Conservation (phyloP, 2,329 filamentous ascomycete species). For the Cytospora piceicola region DNA sequence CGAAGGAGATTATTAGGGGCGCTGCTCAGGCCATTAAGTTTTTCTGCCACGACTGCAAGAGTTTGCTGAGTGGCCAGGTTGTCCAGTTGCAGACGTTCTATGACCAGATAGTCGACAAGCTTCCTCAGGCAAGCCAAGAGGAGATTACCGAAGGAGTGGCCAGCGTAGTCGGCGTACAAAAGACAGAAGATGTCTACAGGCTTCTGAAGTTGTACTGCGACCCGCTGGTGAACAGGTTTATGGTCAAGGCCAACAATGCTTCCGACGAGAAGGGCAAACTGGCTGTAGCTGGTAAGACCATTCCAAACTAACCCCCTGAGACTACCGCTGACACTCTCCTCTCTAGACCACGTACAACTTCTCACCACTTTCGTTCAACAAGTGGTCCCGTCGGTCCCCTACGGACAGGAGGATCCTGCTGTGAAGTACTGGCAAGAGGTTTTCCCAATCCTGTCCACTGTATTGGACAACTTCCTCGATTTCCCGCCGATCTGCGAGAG, state of each 20-base stretch:
- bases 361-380: slow-evolving; percentile 87
- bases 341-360: slow-evolving; percentile 80
- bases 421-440: slow-evolving; percentile 97
- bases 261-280: slow-evolving; percentile 77
- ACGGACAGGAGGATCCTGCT: slow-evolving; percentile 78
- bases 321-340: slow-evolving; percentile 30
- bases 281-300: slow-evolving; percentile 73
- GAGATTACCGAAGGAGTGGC: slow-evolving; percentile 96
- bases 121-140: slow-evolving; percentile 86
- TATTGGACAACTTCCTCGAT: slow-evolving; percentile 83
- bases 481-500: slow-evolving; percentile 91
- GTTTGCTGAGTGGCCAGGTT: slow-evolving; percentile 81
- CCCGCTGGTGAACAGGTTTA: slow-evolving; percentile 82
- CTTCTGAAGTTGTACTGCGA: slow-evolving; percentile 92
- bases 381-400: slow-evolving; percentile 73
- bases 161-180: slow-evolving; percentile 86
- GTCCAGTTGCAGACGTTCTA: slow-evolving; percentile 90
- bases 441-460: slow-evolving; percentile 82
- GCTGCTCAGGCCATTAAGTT: slow-evolving; percentile 95
- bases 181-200: slow-evolving; percentile 76
- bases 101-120: slow-evolving; percentile 81
- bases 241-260: slow-evolving; percentile 84
- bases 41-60: slow-evolving; percentile 93
- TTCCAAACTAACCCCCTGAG: not conserved
- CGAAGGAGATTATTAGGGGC: slow-evolving; percentile 87